Conservation (phyloP, 75 land plant genomes). For the Pinus taeda region DNA sequence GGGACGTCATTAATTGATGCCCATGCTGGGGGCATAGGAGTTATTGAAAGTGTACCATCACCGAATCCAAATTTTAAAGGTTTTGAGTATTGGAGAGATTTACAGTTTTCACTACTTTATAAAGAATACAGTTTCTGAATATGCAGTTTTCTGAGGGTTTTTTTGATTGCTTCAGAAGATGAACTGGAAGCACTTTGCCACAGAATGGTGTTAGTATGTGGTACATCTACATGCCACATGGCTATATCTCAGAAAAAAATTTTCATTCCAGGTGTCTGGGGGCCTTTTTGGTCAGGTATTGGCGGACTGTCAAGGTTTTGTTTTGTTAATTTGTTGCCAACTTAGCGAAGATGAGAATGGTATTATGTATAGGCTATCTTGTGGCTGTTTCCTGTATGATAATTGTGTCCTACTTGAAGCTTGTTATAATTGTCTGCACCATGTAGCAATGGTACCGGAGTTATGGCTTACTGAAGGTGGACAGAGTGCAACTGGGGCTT, state of each 20-base stretch:
- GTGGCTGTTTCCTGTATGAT: background rate
- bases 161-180: constrained; percentile 22
- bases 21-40: constrained; percentile 99
- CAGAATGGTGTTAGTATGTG: constrained; percentile 94
- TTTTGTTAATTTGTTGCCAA: background rate
- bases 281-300: constrained; percentile 98
- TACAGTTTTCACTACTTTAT: background rate
- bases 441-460: constrained; percentile 91
- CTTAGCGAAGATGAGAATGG: background rate
- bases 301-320: background rate
- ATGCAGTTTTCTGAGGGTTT: constrained; percentile 4
- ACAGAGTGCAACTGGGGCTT: constrained; percentile 98
- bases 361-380: background rate
- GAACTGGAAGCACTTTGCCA: constrained; percentile 57
- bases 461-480: constrained; percentile 99
- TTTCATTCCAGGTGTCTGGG: constrained; percentile 99
- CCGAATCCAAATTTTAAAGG: constrained; percentile 34
- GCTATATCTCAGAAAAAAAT: constrained; percentile 69
- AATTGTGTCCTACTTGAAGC: constrained; percentile 4
- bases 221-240: constrained; percentile 99
- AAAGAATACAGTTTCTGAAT: constrained; percentile 1
- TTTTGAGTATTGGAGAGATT: background rate
- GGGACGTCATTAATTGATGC: constrained; percentile 94
- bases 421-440: background rate
- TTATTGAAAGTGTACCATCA: constrained; percentile 72